Percentiles rank a stretch among this genome's conserved stretches.
phyloP scores from a whole-genome alignment of 2,329 filamentous ascomycete genomes.

The Chaetomiaceae sp. region DNA sequence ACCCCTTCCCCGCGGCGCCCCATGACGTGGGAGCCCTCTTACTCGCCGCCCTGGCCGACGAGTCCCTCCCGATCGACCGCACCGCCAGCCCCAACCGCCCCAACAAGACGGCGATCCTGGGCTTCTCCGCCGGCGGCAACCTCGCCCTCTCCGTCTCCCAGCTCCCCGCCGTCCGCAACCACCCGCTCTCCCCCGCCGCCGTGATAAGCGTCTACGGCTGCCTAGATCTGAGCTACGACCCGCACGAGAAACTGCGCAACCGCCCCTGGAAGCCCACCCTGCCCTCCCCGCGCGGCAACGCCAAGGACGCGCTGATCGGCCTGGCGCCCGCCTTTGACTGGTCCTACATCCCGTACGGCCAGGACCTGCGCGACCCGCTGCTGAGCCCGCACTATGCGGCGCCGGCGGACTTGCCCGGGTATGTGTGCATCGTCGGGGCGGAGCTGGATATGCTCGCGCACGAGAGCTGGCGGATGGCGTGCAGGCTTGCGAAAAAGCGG shows the following conservation, averaged over 20 bases:
- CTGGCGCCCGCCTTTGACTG: slow-evolving; percentile 38
- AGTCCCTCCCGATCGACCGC: slow-evolving; percentile 43
- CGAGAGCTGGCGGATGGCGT: slow-evolving; percentile 39
- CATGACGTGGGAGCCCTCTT: slow-evolving; percentile 45
- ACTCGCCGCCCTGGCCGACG: slow-evolving; percentile 41
- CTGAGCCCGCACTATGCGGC: slow-evolving; percentile 37
- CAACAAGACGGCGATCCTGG: slow-evolving; percentile 38
- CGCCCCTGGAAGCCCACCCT: slow-evolving; percentile 36
- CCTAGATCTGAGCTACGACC: slow-evolving; percentile 37
- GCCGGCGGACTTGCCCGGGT: slow-evolving; percentile 36
- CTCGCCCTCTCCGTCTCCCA: slow-evolving; percentile 41
- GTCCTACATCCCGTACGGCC: slow-evolving; percentile 38
- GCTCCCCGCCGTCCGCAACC: slow-evolving; percentile 34
- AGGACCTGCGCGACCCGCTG: slow-evolving; percentile 38
- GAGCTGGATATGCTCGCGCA: slow-evolving; percentile 45
- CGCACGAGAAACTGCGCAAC: slow-evolving; percentile 31
- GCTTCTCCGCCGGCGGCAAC: slow-evolving; percentile 52
- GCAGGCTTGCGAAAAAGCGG: slow-evolving; percentile 30
- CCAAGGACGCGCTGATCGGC: slow-evolving; percentile 28
- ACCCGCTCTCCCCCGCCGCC: slow-evolving; percentile 28
- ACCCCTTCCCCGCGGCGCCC: slow-evolving; percentile 43
- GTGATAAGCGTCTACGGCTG: slow-evolving; percentile 42
- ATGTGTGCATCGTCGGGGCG: slow-evolving; percentile 40
- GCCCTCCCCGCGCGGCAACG: slow-evolving; percentile 24
- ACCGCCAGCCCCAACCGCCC: slow-evolving; percentile 11